Conservation (phyloP, 192 early-diverging fungal species). For the Coemansia sp. region DNA sequence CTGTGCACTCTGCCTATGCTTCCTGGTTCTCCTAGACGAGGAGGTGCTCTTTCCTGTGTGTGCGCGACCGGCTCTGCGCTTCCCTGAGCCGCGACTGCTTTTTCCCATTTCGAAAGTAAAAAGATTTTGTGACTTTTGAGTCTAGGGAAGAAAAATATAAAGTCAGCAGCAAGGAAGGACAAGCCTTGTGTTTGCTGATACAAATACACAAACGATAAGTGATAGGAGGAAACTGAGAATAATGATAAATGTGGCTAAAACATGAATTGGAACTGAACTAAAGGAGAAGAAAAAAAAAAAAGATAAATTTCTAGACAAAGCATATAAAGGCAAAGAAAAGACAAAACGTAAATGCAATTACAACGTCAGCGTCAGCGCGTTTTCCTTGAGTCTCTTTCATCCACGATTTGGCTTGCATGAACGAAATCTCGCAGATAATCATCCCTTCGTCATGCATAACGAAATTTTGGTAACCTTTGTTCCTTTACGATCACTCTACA, state of each 20-base stretch:
- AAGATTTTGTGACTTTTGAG: background rate
- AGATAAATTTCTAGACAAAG: background rate
- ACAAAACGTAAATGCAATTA: background rate
- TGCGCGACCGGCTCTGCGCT: slow-evolving; percentile 10
- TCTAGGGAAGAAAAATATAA: background rate
- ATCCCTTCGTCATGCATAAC: no score
- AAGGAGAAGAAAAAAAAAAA: background rate
- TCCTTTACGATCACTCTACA: no score
- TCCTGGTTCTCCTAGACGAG: background rate
- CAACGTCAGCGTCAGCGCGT: slow-evolving; percentile 10
- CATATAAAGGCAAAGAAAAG: background rate
- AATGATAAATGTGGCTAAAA: background rate
- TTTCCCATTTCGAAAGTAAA: slow-evolving; percentile 18
- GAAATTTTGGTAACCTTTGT: no score
- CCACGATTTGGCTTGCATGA: background rate
- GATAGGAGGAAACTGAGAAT: background rate
- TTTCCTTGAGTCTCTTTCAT: slow-evolving; percentile 4
- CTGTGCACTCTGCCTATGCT: background rate
- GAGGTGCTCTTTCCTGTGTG: slow-evolving; percentile 3
- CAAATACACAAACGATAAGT: background rate
- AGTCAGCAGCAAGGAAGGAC: background rate
- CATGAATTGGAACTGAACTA: background rate
- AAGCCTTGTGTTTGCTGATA: background rate
- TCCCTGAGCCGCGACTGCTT: slow-evolving; percentile 23
- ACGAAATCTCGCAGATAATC: no score